These are phyloP conservation scores for Boletus mariae DNA, from an alignment of 1,284 basidiomycete species.

Conservation along the genomic window DNA sequence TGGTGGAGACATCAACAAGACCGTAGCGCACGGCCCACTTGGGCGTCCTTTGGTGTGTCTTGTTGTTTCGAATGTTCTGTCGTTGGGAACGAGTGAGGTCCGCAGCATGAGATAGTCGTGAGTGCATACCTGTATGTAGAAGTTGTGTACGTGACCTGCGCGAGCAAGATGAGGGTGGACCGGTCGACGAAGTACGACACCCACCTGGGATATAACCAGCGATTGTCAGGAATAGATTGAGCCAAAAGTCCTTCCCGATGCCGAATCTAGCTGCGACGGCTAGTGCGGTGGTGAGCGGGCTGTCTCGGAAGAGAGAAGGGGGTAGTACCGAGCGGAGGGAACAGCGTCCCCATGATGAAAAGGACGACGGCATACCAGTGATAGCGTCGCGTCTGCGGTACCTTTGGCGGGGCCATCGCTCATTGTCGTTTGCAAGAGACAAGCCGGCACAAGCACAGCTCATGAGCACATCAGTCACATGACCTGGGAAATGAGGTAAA, in stretches of 20 bases:
- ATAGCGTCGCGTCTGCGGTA: conserved; percentile 66
- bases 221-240: conserved; percentile 87
- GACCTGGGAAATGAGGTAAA: conserved; percentile 33
- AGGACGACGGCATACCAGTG: conserved; percentile 84
- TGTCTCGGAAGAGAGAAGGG: conserved; percentile 6
- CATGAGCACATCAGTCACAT: conserved; percentile 17
- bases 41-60: conserved; percentile 85
- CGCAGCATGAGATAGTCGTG: not conserved
- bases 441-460: not conserved
- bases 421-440: not conserved
- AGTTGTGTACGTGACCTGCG: conserved; percentile 81
- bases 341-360: conserved; percentile 78
- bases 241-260: conserved; percentile 87
- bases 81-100: conserved; percentile 10
- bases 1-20: conserved; percentile 75
- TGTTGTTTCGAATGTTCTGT: conserved; percentile 94
- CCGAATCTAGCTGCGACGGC: conserved; percentile 95
- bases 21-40: conserved; percentile 93
- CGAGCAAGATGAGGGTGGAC: conserved; percentile 13
- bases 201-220: conserved; percentile 87
- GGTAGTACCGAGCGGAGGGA: conserved; percentile 79
- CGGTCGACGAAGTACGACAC: conserved; percentile 15
- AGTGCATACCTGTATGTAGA: conserved; percentile 76
- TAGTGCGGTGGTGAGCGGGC: conserved; percentile 30
- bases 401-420: conserved; percentile 41